These are phyloP conservation scores for Trametes villosa DNA, from an alignment of 768 basidiomycete species.

Conservation along the genomic window DNA sequence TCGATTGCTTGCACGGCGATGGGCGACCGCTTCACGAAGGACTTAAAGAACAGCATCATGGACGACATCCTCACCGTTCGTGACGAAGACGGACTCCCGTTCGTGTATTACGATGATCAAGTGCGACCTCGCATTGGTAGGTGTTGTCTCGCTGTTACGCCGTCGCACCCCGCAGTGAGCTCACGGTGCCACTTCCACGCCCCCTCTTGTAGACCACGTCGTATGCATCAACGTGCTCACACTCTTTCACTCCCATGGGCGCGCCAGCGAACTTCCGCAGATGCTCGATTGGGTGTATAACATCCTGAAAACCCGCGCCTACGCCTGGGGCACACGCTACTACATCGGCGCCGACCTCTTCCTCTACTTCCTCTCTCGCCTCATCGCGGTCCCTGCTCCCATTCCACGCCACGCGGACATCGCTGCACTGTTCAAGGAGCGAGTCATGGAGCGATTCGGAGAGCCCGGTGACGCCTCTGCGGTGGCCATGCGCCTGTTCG, in stretches of 20 bases:
- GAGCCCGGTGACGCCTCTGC: constrained; percentile 51
- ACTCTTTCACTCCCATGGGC: constrained; percentile 49
- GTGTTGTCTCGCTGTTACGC: too few species aligned
- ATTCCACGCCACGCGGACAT: constrained; percentile 22
- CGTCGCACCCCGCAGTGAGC: background rate
- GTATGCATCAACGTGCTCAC: constrained; percentile 51
- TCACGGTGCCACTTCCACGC: too few species aligned
- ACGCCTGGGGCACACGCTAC: constrained; percentile 53
- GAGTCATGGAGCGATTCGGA: constrained; percentile 51
- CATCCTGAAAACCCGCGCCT: constrained; percentile 51
- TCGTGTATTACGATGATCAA: too few species aligned
- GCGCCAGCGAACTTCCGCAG: constrained; percentile 43
- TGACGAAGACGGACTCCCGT: constrained; percentile 51
- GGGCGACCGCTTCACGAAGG: constrained; percentile 1
- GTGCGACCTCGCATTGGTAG: constrained; percentile 36
- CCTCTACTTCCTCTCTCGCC: constrained; percentile 49
- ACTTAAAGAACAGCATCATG: constrained; percentile 43
- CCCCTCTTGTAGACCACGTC: constrained; percentile 54
- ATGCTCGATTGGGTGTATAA: constrained; percentile 50
- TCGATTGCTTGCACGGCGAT: constrained; percentile 53
- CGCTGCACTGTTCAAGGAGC: constrained; percentile 43
- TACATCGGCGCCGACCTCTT: constrained; percentile 52
- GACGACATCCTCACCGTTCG: constrained; percentile 55
- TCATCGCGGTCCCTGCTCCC: constrained; percentile 37
- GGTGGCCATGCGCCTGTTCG: constrained; percentile 55